phyloP scores from a whole-genome alignment of 2,329 filamentous ascomycete species.

The Xylaria sp. region DNA sequence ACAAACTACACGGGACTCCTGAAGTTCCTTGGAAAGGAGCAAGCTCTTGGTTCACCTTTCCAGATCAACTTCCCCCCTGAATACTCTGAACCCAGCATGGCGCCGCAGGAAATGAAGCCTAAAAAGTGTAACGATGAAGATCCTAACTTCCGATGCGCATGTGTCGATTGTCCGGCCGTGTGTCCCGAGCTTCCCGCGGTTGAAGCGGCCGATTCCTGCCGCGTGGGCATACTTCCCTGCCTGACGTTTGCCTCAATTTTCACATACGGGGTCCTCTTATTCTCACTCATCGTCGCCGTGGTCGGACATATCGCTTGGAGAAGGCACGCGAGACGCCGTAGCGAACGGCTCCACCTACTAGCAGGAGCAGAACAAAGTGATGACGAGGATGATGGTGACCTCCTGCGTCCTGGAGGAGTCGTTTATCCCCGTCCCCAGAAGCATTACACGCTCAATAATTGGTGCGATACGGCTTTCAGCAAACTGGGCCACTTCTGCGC shows the following conservation, averaged over 20 bases:
- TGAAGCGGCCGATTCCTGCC: slow-evolving; percentile 74
- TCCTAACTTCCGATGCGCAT: slow-evolving; percentile 86
- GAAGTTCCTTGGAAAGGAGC: slow-evolving; percentile 93
- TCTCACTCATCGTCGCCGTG: slow-evolving; percentile 71
- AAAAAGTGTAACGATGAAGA: slow-evolving; percentile 93
- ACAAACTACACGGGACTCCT: slow-evolving; percentile 88
- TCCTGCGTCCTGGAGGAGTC: slow-evolving; percentile 77
- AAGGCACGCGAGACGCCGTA: slow-evolving; percentile 77
- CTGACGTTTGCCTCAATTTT: slow-evolving; percentile 93
- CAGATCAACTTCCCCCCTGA: slow-evolving; percentile 90
- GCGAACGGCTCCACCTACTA: slow-evolving; percentile 84
- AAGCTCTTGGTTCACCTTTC: slow-evolving; percentile 90
- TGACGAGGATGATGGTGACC: slow-evolving; percentile 91
- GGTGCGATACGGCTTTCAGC: slow-evolving; percentile 83
- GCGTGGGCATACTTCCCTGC: slow-evolving; percentile 89
- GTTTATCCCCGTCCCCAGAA: slow-evolving; percentile 82
- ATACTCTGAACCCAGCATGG: slow-evolving; percentile 75
- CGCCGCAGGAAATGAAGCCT: slow-evolving; percentile 73
- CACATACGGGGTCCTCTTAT: slow-evolving; percentile 79
- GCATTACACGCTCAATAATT: slow-evolving; percentile 84
- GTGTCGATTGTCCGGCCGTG: slow-evolving; percentile 88
- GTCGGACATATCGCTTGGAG: slow-evolving; percentile 80
- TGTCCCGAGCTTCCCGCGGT: slow-evolving; percentile 85
- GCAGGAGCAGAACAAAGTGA: slow-evolving; percentile 87
- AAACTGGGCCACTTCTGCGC: slow-evolving; percentile 83